A percentile compares a stretch with the other conserved stretches of the same genome.
Evolutionary conservation across 345 rosid genomes (phyloP).

Genomic region (Brassica rapa): DNA sequence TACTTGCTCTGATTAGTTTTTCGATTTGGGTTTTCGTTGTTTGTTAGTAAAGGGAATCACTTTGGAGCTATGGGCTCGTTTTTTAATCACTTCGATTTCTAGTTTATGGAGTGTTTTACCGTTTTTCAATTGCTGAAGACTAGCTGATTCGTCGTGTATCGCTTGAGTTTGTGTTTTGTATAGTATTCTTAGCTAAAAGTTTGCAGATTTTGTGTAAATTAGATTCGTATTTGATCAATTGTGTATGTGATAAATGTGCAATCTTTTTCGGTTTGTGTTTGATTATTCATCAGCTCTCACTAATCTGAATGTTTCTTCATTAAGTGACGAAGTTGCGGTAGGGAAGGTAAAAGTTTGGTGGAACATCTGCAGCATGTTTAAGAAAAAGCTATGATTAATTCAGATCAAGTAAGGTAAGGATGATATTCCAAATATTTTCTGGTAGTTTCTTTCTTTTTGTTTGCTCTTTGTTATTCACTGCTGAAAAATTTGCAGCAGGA

Average conservation of each 20-base stretch:
- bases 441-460: neutral
- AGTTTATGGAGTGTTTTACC: neutral
- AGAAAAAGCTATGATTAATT: neutral
- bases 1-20: conserved; percentile 1
- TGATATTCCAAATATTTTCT: neutral
- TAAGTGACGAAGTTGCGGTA: neutral
- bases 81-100: conserved; percentile 7
- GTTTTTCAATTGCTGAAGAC: neutral
- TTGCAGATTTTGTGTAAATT: neutral
- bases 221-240: neutral
- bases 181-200: neutral
- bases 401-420: neutral
- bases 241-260: neutral
- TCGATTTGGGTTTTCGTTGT: conserved; percentile 16
- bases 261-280: neutral
- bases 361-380: neutral
- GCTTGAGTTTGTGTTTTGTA: neutral
- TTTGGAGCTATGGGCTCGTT: neutral
- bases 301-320: neutral
- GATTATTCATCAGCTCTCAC: neutral
- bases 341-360: neutral
- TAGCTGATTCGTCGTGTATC: conserved; percentile 6
- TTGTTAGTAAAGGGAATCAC: neutral
- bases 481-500: neutral
- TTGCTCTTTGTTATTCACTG: neutral